Percentiles rank a stretch among this genome's conserved stretches.
Conservation (phyloP, 306 rosid species). For the Glycyrrhiza uralensis region DNA sequence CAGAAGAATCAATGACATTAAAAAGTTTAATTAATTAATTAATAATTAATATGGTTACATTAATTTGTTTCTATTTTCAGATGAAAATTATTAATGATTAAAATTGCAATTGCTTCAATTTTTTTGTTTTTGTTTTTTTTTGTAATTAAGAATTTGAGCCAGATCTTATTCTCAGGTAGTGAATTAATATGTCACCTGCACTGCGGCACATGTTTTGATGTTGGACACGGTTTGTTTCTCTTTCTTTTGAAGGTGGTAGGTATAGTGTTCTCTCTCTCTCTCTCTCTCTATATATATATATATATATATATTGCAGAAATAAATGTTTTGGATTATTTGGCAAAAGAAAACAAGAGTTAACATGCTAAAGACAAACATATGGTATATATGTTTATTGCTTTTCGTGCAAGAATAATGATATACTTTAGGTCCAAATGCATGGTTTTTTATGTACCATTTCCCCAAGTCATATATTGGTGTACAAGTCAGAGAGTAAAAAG, state of each 20-base stretch:
- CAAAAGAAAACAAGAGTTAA: constrained; percentile 33
- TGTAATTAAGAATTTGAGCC: background rate
- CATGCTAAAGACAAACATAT: constrained; percentile 27
- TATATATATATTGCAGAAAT: too few species aligned
- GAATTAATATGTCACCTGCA: background rate
- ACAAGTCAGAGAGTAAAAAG: background rate
- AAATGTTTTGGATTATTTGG: constrained; percentile 8
- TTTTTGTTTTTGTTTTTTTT: too few species aligned
- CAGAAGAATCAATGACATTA: background rate
- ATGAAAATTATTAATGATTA: background rate
- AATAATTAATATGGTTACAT: background rate
- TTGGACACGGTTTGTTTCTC: background rate
- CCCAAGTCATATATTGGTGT: background rate
- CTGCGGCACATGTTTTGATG: too few species aligned
- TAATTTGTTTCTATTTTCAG: background rate
- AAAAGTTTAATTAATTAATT: background rate
- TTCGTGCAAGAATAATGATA: constrained; percentile 40
- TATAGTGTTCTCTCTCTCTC: constrained; percentile 4
- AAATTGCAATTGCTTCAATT: background rate
- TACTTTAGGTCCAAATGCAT: background rate
- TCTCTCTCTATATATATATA: background rate
- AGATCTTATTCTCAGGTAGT: background rate
- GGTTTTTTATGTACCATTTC: background rate
- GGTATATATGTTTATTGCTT: constrained; percentile 31
- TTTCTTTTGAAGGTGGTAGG: constrained; percentile 3